These are phyloP conservation scores for Populus ilicifolia DNA, from an alignment of 345 rosid genomes.

Conservation along the genomic window DNA sequence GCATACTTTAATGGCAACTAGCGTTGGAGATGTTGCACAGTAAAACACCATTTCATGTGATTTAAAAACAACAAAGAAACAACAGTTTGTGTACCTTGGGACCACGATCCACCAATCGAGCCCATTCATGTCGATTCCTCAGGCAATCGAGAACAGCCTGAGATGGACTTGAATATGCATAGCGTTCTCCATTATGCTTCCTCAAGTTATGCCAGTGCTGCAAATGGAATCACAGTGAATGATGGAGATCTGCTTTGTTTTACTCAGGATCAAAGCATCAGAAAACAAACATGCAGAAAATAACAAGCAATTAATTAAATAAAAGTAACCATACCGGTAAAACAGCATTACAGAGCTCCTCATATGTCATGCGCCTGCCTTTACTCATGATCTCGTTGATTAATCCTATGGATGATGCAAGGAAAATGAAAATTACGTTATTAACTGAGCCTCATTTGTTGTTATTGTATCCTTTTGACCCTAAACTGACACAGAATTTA, in stretches of 20 bases:
- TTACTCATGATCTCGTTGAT: slow-evolving; percentile 92
- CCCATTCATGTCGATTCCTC: slow-evolving; percentile 96
- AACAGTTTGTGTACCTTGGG: slow-evolving; percentile 62
- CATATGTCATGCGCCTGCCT: slow-evolving; percentile 88
- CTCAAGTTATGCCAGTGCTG: slow-evolving; percentile 98
- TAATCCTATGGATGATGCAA: slow-evolving; percentile 40
- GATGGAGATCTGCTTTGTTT: background rate
- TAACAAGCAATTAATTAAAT: background rate
- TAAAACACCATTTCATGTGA: background rate
- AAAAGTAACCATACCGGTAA: slow-evolving; percentile 59
- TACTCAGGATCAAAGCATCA: background rate
- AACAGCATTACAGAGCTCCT: slow-evolving; percentile 93
- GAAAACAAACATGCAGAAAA: slow-evolving; percentile 8
- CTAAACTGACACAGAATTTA: background rate
- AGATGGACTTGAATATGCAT: slow-evolving; percentile 94
- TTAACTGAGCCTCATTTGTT: background rate
- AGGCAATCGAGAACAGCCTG: slow-evolving; percentile 99
- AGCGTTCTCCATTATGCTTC: slow-evolving; percentile 97
- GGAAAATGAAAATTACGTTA: background rate
- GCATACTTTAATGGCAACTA: background rate
- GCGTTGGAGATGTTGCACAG: background rate
- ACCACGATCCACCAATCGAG: slow-evolving; percentile 94
- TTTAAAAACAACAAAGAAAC: too few species aligned
- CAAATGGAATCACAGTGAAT: slow-evolving; percentile 20
- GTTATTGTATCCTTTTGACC: background rate